A percentile compares a stretch with the other conserved stretches of the same genome.
phyloP scores from a whole-genome alignment of 306 rosid genomes.

The Lithocarpus polystachyus region DNA sequence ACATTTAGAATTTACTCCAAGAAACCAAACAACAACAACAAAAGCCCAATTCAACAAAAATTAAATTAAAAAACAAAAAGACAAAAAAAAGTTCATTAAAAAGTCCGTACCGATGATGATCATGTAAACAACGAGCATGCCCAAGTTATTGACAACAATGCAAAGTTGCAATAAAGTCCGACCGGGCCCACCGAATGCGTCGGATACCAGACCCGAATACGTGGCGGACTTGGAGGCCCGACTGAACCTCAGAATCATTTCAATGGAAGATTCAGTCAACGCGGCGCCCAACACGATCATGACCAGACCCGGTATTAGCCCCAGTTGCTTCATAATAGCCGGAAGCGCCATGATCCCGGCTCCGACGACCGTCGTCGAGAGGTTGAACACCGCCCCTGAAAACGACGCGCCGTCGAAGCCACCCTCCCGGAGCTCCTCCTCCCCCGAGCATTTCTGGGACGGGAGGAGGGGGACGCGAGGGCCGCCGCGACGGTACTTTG shows the following conservation, averaged over 20 bases:
- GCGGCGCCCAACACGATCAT: slow-evolving; percentile 45
- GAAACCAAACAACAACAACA: no score
- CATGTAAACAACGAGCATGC: slow-evolving; percentile 83
- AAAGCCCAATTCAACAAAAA: neutral
- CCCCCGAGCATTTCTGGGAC: slow-evolving; percentile 5
- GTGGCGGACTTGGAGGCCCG: slow-evolving; percentile 58
- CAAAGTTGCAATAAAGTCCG: slow-evolving; percentile 49
- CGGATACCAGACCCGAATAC: slow-evolving; percentile 48
- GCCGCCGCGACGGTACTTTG: slow-evolving; percentile 52
- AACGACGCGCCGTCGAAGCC: slow-evolving; percentile 51
- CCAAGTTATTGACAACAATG: slow-evolving; percentile 55
- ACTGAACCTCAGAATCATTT: slow-evolving; percentile 49
- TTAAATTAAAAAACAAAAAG: neutral
- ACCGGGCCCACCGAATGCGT: slow-evolving; percentile 51
- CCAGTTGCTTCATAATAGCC: slow-evolving; percentile 55
- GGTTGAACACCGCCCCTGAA: slow-evolving; percentile 63
- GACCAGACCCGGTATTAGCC: slow-evolving; percentile 45
- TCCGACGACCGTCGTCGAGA: slow-evolving; percentile 67
- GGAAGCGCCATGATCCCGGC: slow-evolving; percentile 85
- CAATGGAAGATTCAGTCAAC: slow-evolving; percentile 53
- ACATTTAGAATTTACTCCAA: no score
- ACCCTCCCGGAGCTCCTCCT: slow-evolving; percentile 18
- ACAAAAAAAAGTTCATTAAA: neutral
- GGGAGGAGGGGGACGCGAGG: slow-evolving; percentile 30
- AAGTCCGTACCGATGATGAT: slow-evolving; percentile 52